Conservation (phyloP, 495 filamentous ascomycete genomes). For the Aspergillus taichungensis region DNA sequence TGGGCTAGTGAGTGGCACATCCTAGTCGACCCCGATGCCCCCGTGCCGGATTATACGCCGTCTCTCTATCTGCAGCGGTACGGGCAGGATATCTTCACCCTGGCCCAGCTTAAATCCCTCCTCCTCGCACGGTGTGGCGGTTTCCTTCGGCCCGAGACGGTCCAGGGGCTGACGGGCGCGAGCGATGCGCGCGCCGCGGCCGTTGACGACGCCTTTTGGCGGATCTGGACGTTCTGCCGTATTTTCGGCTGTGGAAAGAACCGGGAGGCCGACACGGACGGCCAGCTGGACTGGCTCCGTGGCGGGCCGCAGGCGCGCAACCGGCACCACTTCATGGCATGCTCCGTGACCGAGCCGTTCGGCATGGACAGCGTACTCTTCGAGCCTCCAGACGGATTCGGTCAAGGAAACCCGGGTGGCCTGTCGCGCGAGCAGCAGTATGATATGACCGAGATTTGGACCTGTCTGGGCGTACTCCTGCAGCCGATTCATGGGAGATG, state of each 20-base stretch:
- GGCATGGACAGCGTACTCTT: conserved; percentile 46
- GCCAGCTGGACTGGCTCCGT: conserved; percentile 57
- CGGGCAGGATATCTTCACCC: conserved; percentile 48
- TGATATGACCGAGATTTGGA: conserved; percentile 62
- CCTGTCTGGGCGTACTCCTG: conserved; percentile 48
- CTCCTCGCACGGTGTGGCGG: conserved; percentile 50
- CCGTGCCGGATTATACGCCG: conserved; percentile 50
- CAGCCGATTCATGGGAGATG: conserved; percentile 50
- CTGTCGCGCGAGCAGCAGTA: conserved; percentile 49
- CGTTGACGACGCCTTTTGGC: conserved; percentile 60
- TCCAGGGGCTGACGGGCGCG: conserved; percentile 43
- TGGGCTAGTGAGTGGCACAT: conserved; percentile 38
- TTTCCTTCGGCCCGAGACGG: conserved; percentile 51
- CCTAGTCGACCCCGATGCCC: conserved; percentile 34
- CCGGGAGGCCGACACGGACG: conserved; percentile 53
- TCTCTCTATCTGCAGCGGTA: conserved; percentile 47
- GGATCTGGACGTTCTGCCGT: conserved; percentile 62
- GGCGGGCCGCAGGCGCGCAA: conserved; percentile 44
- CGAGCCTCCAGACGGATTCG: conserved; percentile 50
- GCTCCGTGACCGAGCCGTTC: conserved; percentile 37
- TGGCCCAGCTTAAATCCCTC: conserved; percentile 50
- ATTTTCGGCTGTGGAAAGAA: conserved; percentile 53
- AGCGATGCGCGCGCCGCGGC: conserved; percentile 41
- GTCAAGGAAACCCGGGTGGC: conserved; percentile 47
- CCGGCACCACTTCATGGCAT: conserved; percentile 18